Conservation (phyloP, 1,284 basidiomycete species). For the Pascua guehoae region DNA sequence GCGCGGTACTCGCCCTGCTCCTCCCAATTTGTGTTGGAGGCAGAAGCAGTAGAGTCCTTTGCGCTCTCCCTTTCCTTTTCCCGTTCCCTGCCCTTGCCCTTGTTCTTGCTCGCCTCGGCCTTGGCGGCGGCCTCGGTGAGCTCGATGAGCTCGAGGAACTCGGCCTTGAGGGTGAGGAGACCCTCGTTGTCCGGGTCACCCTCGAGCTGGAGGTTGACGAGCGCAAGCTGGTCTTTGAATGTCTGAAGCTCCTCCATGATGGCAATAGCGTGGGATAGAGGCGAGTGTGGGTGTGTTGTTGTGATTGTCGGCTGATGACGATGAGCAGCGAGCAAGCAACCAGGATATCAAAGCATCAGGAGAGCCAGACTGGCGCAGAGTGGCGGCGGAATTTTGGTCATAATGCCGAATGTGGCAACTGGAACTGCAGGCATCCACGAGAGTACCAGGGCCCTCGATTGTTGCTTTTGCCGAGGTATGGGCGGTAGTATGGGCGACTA, state of each 20-base stretch:
- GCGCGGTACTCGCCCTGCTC: conserved; percentile 53
- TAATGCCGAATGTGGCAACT: too few species aligned
- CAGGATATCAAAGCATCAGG: too few species aligned
- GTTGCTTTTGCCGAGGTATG: too few species aligned
- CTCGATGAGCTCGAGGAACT: conserved; percentile 83
- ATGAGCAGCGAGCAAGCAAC: not conserved
- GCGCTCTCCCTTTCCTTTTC: conserved; percentile 10
- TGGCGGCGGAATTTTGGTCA: too few species aligned
- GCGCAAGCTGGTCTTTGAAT: conserved; percentile 77
- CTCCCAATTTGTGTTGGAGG: conserved; percentile 27
- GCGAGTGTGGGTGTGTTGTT: not conserved
- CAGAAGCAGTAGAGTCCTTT: not conserved
- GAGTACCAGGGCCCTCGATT: too few species aligned
- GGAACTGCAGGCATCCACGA: too few species aligned
- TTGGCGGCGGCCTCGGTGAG: conserved; percentile 71
- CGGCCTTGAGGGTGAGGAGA: conserved; percentile 63
- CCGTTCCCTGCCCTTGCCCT: conserved; percentile 11
- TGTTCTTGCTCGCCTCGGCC: conserved; percentile 14
- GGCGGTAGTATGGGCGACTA: too few species aligned
- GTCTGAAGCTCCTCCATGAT: conserved; percentile 66
- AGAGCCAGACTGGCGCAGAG: too few species aligned
- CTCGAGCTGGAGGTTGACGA: conserved; percentile 81
- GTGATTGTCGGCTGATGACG: not conserved
- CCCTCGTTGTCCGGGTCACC: conserved; percentile 78
- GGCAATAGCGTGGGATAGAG: not conserved